Conservation (phyloP, 495 filamentous ascomycete genomes). For the Elaphomyces granulatus region DNA sequence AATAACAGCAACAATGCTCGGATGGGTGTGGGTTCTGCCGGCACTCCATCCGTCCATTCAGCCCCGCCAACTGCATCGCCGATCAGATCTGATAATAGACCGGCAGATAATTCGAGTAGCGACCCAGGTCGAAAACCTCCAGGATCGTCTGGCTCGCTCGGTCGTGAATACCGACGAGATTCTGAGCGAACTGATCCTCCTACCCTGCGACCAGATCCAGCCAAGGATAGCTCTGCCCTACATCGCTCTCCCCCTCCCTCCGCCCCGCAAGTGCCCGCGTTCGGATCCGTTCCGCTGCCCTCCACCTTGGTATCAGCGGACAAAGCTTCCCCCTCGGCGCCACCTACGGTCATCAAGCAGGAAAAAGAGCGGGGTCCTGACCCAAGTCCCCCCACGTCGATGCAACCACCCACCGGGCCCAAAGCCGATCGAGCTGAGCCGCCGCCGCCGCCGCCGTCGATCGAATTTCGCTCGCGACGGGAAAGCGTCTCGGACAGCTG, state of each 20-base stretch:
- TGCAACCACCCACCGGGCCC: slow-evolving; percentile 27
- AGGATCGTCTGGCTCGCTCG: slow-evolving; percentile 7
- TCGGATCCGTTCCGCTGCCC: slow-evolving; percentile 43
- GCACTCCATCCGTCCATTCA: slow-evolving; percentile 5
- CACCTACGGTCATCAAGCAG: slow-evolving; percentile 21
- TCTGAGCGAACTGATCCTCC: slow-evolving; percentile 25
- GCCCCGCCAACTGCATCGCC: slow-evolving; percentile 9
- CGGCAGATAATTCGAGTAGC: slow-evolving; percentile 18
- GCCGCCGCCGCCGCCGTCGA: slow-evolving; percentile 9
- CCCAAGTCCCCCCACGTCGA: slow-evolving; percentile 6
- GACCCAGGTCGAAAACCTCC: slow-evolving; percentile 28
- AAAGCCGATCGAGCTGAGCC: slow-evolving; percentile 21
- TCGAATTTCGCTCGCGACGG: slow-evolving; percentile 15
- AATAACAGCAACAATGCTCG: too few species aligned
- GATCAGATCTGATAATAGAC: slow-evolving; percentile 6
- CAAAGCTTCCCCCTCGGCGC: slow-evolving; percentile 23
- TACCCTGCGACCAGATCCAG: slow-evolving; percentile 23
- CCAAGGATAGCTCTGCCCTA: slow-evolving; percentile 20
- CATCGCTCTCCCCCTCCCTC: slow-evolving; percentile 55
- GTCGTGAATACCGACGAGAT: slow-evolving; percentile 28
- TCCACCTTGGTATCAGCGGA: slow-evolving; percentile 15
- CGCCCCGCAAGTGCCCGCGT: slow-evolving; percentile 68
- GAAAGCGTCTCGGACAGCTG: slow-evolving; percentile 9
- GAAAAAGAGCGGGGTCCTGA: slow-evolving; percentile 18
- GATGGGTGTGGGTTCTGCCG: slow-evolving; percentile 19